Evolutionary conservation across 2,329 filamentous ascomycete species (phyloP), one percentile per base, ranked within the genome.

Genomic region (Penicillium sp.): DNA sequence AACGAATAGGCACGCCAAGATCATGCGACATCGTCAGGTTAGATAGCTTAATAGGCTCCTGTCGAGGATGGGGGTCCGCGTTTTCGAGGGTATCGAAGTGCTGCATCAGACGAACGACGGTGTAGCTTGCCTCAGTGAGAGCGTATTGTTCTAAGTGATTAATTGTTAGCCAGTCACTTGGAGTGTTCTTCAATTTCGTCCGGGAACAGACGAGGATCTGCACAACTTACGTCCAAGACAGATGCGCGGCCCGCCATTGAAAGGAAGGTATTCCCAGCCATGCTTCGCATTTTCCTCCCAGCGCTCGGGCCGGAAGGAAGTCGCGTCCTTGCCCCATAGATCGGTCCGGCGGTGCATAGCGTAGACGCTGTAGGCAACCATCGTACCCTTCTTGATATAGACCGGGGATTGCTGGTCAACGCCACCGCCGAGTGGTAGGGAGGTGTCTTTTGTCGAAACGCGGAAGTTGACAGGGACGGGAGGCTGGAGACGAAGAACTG

Each of bases 311-410:
- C 70, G 69, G 70, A 79, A 82, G 15, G 68, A 68, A 2, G 74
- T 61, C 2, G 77, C 73, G 44, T 80, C 79, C 4, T 65, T 44
- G 2, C 78, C 78, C 59, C 72, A 80, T 50, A 75, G 65, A 44
- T 80, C 78, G 4, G 66, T 70, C 16, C 87, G 83, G 4, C 89
- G 84, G 68, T 93, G 89, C 88, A 94, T 89, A 6, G 83, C 74
- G 47, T 90, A 81, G 0, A 88, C 80, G 38, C 80, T 85, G 77
- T 91, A 94, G 50, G 74, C 79, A 60, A 93, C 76, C 9, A 82
- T 71, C 0, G 83, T 84, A 62, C 86, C 83, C 69, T 90, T 88
- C 48, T 81, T 79, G 5, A 91, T 74, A 51, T 84, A 83, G 3
- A 93, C 64, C 0, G 88, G 88, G 41, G 80, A 76, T 6, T 74